Conservation (phyloP, 306 rosid genomes). For the Begonia fuchsioides region DNA sequence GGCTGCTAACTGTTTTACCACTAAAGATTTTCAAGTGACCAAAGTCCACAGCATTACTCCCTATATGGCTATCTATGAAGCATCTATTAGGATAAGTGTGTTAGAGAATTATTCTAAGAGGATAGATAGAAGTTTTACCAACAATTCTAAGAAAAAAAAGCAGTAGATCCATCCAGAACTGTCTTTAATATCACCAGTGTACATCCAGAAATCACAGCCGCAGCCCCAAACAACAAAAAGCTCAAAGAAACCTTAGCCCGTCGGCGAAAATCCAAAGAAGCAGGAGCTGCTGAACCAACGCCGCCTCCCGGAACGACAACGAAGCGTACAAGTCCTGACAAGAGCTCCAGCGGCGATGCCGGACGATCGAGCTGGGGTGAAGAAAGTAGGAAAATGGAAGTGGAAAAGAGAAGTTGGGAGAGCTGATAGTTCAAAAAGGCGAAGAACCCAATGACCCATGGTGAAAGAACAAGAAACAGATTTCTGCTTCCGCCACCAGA, state of each 20-base stretch:
- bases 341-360: constrained; percentile 27
- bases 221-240: constrained; percentile 23
- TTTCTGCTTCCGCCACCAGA: constrained; percentile 1
- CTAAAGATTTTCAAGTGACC: too few species aligned
- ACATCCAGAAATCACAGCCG: constrained; percentile 22
- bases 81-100: too few species aligned
- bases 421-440: constrained; percentile 46
- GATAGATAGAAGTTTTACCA: too few species aligned
- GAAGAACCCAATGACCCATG: constrained; percentile 16
- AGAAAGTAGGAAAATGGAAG: constrained; percentile 45
- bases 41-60: too few species aligned
- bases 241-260: constrained; percentile 31
- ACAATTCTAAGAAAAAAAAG: too few species aligned
- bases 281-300: constrained; percentile 7
- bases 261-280: constrained; percentile 18
- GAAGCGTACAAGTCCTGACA: constrained; percentile 23
- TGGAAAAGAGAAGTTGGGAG: constrained; percentile 53
- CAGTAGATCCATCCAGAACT: too few species aligned
- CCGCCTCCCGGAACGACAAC: constrained; percentile 24
- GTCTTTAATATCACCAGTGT: too few species aligned
- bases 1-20: too few species aligned
- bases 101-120: too few species aligned
- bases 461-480: constrained; percentile 16
- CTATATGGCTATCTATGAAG: too few species aligned
- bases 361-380: constrained; percentile 34